These are phyloP conservation scores for Gentiana dahurica DNA, from an alignment of 257 asterid species.

Conservation along the genomic window DNA sequence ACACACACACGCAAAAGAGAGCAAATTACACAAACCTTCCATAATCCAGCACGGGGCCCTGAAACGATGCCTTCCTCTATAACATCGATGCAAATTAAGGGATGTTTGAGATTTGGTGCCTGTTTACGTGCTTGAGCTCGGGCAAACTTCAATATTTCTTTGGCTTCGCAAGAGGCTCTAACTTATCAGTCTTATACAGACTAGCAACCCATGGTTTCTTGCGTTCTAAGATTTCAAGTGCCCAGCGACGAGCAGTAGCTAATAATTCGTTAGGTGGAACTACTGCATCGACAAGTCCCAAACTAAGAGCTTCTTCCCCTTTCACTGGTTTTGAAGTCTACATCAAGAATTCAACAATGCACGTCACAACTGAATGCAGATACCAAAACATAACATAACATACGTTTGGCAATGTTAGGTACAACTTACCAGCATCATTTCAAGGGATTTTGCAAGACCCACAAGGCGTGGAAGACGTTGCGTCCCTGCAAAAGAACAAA, in stretches of 20 bases:
- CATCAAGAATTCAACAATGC: not conserved
- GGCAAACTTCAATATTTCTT: constrained; percentile 81
- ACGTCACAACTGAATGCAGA: not conserved
- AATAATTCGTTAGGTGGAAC: constrained; percentile 62
- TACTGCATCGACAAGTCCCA: constrained; percentile 92
- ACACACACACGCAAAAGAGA: constrained; percentile 1
- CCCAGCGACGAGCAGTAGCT: constrained; percentile 74
- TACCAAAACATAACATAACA: not conserved
- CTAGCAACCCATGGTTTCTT: constrained; percentile 75
- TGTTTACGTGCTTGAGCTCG: constrained; percentile 72
- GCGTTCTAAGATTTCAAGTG: constrained; percentile 68
- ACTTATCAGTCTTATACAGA: constrained; percentile 68
- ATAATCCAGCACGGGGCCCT: constrained; percentile 84
- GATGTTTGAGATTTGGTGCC: constrained; percentile 89
- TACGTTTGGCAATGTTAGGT: not conserved
- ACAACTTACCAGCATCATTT: constrained; percentile 84
- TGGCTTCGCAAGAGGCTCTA: constrained; percentile 90
- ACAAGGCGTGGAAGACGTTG: constrained; percentile 99
- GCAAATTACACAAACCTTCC: constrained; percentile 48
- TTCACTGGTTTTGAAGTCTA: constrained; percentile 88
- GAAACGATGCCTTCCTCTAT: constrained; percentile 84
- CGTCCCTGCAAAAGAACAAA: constrained; percentile 30
- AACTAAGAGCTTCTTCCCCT: constrained; percentile 77
- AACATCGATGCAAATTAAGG: constrained; percentile 79
- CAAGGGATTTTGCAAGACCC: constrained; percentile 89